A percentile compares a stretch with the other conserved stretches of the same genome.
Conservation (phyloP, 2,329 filamentous ascomycete genomes). For the Colletotrichum sp. region DNA sequence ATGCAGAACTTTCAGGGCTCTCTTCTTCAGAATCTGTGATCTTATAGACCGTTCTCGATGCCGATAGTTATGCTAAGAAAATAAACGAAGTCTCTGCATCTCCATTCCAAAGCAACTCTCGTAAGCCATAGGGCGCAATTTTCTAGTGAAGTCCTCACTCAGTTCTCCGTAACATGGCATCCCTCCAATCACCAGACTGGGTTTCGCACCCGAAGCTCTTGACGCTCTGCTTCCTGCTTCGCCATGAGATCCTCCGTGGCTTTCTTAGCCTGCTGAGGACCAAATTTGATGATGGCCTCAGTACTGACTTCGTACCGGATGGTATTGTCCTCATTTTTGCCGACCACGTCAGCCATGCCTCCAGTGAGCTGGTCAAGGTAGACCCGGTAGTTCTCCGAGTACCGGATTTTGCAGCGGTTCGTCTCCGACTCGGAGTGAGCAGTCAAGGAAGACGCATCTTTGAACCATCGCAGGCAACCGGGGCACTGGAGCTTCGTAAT, state of each 20-base stretch:
- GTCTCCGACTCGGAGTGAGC: constrained; percentile 54
- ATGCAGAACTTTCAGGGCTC: neutral
- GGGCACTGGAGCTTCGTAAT: constrained; percentile 45
- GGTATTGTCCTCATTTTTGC: constrained; percentile 36
- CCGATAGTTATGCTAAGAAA: neutral
- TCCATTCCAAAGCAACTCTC: neutral
- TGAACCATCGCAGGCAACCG: constrained; percentile 47
- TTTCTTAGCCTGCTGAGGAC: neutral
- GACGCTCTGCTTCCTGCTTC: neutral
- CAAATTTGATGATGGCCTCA: constrained; percentile 19
- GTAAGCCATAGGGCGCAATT: neutral
- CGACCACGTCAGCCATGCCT: constrained; percentile 39
- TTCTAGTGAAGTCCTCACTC: neutral
- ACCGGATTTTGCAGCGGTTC: constrained; percentile 46
- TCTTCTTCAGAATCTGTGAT: neutral
- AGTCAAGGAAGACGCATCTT: constrained; percentile 45
- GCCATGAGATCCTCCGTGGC: neutral
- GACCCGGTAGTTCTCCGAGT: constrained; percentile 40
- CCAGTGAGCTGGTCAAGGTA: constrained; percentile 45
- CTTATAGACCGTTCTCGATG: neutral
- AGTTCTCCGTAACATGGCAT: neutral
- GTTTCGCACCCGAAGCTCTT: neutral
- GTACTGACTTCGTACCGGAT: constrained; percentile 34
- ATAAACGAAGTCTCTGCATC: neutral
- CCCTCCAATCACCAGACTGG: constrained; percentile 3